Evolutionary conservation across 139 green algal genomes (phyloP), one percentile per base, ranked within the genome.

Genomic region (Yamagishiella unicocca): DNA sequence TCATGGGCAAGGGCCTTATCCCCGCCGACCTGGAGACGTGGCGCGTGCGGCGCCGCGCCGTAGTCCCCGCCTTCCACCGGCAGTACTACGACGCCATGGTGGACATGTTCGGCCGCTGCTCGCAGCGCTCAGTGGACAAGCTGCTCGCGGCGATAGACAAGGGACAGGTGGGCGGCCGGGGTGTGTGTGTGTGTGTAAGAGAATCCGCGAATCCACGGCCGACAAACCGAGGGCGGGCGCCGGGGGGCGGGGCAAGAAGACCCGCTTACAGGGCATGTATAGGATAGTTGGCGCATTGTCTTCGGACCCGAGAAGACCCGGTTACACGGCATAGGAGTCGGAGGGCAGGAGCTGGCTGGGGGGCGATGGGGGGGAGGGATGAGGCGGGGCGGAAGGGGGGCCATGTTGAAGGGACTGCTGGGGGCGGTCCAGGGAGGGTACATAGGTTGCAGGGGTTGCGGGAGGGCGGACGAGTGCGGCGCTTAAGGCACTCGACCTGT

Each of bases 1-100:
- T 99, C 95, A 99, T 99, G 98, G 98, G 98, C 70, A 99, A 99
- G 88, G 98, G 98, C 7, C 95, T 99, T 62, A 99, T 99, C 88
- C 98, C 98, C 24, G 93, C 93, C 40, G 93, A 95, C 87, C 79
- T 96, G 71, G 93, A 96, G 68, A 96, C 93, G 21, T 96, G 93
- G 93, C 86, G 86, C 88, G 88, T 95, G 33, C 89, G 98, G 31
- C 91, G 98, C 4, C 90, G 97, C 35, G 95, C 95, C 61, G 95
- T 99, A 12, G 96, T 99, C 43, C 98, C 98, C 6, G 97, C 93
- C 17, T 99, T 99, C 91, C 98, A 99, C 93, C 93, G 95, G 78
- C 94, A 96, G 54, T 99, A 98, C 91, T 94, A 99, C 64, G 93
- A 98, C 35, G 89, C 93, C 67, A 99, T 98, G 95, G 85, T 95